These are phyloP conservation scores for Cucurbita argyrosperma DNA, from an alignment of 306 rosid genomes.

Conservation along the genomic window DNA sequence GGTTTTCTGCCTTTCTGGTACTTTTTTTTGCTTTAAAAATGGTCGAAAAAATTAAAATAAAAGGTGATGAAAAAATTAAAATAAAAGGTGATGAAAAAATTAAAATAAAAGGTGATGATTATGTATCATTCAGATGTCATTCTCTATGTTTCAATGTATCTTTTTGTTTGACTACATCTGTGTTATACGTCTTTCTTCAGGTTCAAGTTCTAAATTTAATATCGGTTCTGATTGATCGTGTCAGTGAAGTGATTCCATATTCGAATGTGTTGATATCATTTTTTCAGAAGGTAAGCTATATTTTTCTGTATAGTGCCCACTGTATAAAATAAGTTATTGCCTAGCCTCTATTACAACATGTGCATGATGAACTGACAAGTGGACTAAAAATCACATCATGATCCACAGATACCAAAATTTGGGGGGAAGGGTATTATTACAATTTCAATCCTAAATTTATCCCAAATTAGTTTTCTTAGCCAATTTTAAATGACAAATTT, in stretches of 20 bases:
- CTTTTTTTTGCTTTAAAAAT: neutral
- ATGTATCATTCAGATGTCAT: neutral
- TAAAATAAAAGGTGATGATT: neutral
- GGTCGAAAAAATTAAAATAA: neutral
- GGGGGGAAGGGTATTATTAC: no score
- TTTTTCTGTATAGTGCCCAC: neutral
- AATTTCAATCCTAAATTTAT: no score
- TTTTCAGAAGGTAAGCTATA: conserved; percentile 60
- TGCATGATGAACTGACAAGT: neutral
- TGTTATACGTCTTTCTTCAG: conserved; percentile 37
- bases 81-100: no score
- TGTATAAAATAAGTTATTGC: neutral
- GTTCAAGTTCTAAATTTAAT: conserved; percentile 87
- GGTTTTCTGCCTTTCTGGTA: neutral
- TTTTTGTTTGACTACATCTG: conserved; percentile 1
- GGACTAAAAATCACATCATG: neutral
- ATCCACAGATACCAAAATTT: no score
- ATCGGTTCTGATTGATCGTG: conserved; percentile 63
- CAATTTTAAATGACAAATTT: no score
- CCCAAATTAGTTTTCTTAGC: no score
- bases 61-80: no score
- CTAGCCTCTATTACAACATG: neutral
- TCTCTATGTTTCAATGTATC: neutral
- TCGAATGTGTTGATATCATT: conserved; percentile 67
- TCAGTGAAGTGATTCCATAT: conserved; percentile 61